A percentile compares a stretch with the other conserved stretches of the same genome.
phyloP scores from a whole-genome alignment of 2,329 filamentous ascomycete species.

The Laburnicola sp. region DNA sequence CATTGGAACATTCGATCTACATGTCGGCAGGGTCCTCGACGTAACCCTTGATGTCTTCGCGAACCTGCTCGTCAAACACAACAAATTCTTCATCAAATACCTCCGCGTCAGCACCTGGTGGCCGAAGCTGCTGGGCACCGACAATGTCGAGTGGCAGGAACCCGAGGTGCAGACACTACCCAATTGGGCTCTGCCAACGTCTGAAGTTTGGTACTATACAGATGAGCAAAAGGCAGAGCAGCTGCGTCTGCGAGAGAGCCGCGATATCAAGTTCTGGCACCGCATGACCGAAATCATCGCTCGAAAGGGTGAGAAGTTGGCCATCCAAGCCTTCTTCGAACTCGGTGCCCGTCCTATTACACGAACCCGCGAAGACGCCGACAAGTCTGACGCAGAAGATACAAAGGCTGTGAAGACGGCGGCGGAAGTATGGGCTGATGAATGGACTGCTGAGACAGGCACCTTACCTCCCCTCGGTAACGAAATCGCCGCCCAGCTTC shows the following conservation, averaged over 20 bases:
- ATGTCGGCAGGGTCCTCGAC: conserved; percentile 91
- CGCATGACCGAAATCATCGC: conserved; percentile 64
- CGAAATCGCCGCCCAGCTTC: conserved; percentile 85
- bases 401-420: conserved; percentile 42
- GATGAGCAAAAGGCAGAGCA: conserved; percentile 70
- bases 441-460: conserved; percentile 80
- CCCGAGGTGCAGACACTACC: conserved; percentile 71
- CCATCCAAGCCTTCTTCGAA: conserved; percentile 86
- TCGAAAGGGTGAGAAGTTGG: conserved; percentile 42
- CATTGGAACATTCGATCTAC: conserved; percentile 94
- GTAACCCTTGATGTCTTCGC: conserved; percentile 95
- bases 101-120: conserved; percentile 94
- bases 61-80: conserved; percentile 88
- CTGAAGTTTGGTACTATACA: conserved; percentile 62
- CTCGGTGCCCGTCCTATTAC: conserved; percentile 73
- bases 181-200: conserved; percentile 78
- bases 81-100: conserved; percentile 91
- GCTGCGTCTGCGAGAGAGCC: conserved; percentile 59
- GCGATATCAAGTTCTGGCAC: conserved; percentile 81
- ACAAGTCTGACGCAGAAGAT: conserved; percentile 29
- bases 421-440: conserved; percentile 42
- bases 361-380: conserved; percentile 31
- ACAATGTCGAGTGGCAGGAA: conserved; percentile 53
- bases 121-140: conserved; percentile 68
- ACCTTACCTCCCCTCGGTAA: conserved; percentile 86